Percentiles rank a stretch among this genome's conserved stretches.
These are phyloP conservation scores for Alternaria sp. DNA, from an alignment of 2,329 filamentous ascomycete genomes.

Conservation along the genomic window DNA sequence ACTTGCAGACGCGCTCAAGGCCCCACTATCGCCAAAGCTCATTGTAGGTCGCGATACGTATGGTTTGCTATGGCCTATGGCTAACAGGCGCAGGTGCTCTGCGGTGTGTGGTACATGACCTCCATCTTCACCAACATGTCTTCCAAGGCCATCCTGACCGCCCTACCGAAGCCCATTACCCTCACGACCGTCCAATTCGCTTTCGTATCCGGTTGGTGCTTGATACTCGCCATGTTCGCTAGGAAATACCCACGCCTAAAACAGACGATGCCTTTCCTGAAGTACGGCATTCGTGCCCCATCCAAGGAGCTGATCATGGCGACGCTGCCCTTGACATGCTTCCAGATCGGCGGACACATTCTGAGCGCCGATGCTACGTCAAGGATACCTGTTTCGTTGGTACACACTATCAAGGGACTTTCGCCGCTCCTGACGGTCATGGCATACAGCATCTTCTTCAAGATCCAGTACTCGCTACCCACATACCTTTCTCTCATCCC, in stretches of 20 bases:
- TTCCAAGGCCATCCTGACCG: constrained; percentile 94
- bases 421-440: constrained; percentile 95
- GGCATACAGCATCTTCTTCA: constrained; percentile 88
- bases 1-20: constrained; percentile 87
- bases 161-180: constrained; percentile 88
- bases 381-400: constrained; percentile 93
- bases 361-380: constrained; percentile 92
- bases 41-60: constrained; percentile 67
- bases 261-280: constrained; percentile 76
- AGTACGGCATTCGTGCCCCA: constrained; percentile 82
- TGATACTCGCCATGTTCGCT: constrained; percentile 80
- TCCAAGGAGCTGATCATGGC: constrained; percentile 82
- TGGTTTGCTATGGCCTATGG: constrained; percentile 35
- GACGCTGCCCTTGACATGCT: constrained; percentile 88
- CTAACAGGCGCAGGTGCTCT: constrained; percentile 70
- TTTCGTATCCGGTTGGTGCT: constrained; percentile 88
- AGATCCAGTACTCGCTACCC: constrained; percentile 84
- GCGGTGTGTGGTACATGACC: constrained; percentile 91
- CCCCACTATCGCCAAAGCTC: constrained; percentile 86
- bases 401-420: constrained; percentile 97
- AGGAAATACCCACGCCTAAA: constrained; percentile 75
- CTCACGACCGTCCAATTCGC: constrained; percentile 93
- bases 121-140: constrained; percentile 97
- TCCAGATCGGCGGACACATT: constrained; percentile 93
- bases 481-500: constrained; percentile 83